Base-by-base conservation (phyloP, 1,284 basidiomycete species). In the Microbotryum violaceum region DNA sequence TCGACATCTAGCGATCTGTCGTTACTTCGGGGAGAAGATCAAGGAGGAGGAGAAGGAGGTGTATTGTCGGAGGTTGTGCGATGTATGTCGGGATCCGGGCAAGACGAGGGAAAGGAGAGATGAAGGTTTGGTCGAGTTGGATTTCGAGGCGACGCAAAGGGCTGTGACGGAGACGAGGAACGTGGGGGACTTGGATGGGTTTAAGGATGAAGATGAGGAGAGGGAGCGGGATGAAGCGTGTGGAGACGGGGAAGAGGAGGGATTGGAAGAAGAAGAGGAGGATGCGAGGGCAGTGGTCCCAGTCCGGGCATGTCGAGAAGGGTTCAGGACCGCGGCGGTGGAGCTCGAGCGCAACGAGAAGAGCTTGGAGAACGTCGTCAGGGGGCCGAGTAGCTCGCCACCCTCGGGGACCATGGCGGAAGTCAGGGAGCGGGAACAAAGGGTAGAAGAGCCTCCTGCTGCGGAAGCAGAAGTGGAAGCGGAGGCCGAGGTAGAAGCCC, bases 31-130 rank as follows among this genome's bases (percentile, higher is more conserved):
- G 0, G 90, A 92, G 74, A 71, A 74, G 3, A 82, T 90, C 49
- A 80, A 87, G 66, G 72, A 77, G 4, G 75, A 72, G 6, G 79
- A 87, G 64, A 66, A 77, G 3, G 78, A 77, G 7, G 71, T 73
- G 4, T 85, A 88, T 67, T 93, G 90, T 70, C 75, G 85, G 61
- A 78, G 79, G 47, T 90, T 91, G 87, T 93, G 89, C 70, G 89
- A 92, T 75, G 80, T 88, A 4, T 90, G 88, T 76, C 87, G 85
- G 72, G 82, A 83, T 65, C 85, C 86, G 0, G 52, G 29, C 20
- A 45, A 48, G 46, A 45, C 42, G n/a, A 46, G 46, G 29, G 27
- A 46, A 46, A 29, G 53, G 20, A 25, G 58, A 10, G 51, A 60
- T 21, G 45, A 60, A 9, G 58, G 58, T 42, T 16, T 60, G 4